Evolutionary conservation across 2,329 filamentous ascomycete species (phyloP), one percentile per base, ranked within the genome.

Genomic region (Epicoccum nigrum): DNA sequence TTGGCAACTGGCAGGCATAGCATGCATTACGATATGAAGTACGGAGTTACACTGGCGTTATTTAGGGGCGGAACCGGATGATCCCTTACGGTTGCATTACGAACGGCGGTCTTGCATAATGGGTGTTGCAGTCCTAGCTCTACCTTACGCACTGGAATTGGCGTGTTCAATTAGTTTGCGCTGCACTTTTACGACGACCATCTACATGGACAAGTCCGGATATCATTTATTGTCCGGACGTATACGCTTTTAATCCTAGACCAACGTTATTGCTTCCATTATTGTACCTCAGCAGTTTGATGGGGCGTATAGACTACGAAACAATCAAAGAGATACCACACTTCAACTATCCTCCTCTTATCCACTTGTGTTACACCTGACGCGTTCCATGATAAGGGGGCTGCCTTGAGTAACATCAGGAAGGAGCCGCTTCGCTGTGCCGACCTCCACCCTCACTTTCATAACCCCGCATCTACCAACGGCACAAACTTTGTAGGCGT

Each of bases 171-270:
- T 38, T 7, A 31, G 25, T 31, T 46, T 43, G 34, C 16, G 34
- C 38, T 17, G 20, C 39, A 39, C 21, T 20, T 33, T 43, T 39
- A 52, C 33, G 27, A 52, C 19, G 30, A 37, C 8, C 12, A 25
- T 52, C 20, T 27, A 19, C 27, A 44, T 20, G 38, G 38, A 42
- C 41, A 42, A 25, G 38, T 34, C 43, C 37, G 43, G 43, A 39
- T 35, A 35, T 13, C 8, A 43, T 25, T 43, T 47, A n/a, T 12
- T 33, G 30, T 21, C 38, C 43, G 25, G 49, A 52, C 33, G 27
- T 20, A 33, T 52, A 52, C 46, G 49, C 27, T 52, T 52, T 52
- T 52, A 52, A 52, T 52, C 30, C 39, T 52, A 52, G 49, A 52
- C 32, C 23, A 43, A 52, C 25, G 43, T 33, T 44, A 34, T 52